These are phyloP conservation scores for Nitzschia inconspicua DNA, from an alignment of 108 stramenopile genomes.

Conservation along the genomic window DNA sequence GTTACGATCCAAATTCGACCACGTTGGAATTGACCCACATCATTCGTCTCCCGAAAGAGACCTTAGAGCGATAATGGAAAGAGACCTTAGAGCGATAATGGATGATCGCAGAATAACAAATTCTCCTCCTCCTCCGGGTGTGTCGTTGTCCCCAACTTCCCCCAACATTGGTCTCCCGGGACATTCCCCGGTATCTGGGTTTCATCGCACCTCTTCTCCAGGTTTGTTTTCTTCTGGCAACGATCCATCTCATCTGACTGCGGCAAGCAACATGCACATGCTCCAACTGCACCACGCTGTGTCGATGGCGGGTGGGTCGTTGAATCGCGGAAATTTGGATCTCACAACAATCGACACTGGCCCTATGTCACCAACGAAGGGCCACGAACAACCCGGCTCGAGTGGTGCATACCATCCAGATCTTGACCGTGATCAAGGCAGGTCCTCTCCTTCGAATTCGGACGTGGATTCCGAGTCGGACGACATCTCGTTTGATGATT, in stretches of 20 bases:
- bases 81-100: slow-evolving; percentile 17
- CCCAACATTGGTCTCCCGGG: slow-evolving; percentile 17
- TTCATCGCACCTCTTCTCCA: slow-evolving; percentile 29
- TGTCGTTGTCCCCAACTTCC: slow-evolving; percentile 19
- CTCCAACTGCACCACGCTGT: slow-evolving; percentile 43
- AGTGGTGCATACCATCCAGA: no score
- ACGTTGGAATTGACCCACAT: slow-evolving; percentile 46
- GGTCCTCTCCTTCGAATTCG: slow-evolving; percentile 57
- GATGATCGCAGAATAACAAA: slow-evolving; percentile 34
- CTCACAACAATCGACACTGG: slow-evolving; percentile 29
- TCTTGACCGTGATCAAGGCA: no score
- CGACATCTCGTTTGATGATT: slow-evolving; percentile 63
- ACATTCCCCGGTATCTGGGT: slow-evolving; percentile 16
- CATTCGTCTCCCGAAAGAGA: slow-evolving; percentile 13
- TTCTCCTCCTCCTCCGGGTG: slow-evolving; percentile 45
- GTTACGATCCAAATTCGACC: slow-evolving; percentile 44
- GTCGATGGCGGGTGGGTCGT: slow-evolving; percentile 27
- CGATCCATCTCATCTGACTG: slow-evolving; percentile 9
- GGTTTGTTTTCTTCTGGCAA: slow-evolving; percentile 24
- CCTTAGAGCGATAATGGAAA: slow-evolving; percentile 3
- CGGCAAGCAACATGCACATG: slow-evolving; percentile 29
- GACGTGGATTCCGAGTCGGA: slow-evolving; percentile 60
- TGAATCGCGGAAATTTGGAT: slow-evolving; percentile 18
- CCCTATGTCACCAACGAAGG: not conserved
- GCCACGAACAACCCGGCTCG: not conserved